phyloP scores from a whole-genome alignment of 2,329 filamentous ascomycete species.

The Xylaria sp. region DNA sequence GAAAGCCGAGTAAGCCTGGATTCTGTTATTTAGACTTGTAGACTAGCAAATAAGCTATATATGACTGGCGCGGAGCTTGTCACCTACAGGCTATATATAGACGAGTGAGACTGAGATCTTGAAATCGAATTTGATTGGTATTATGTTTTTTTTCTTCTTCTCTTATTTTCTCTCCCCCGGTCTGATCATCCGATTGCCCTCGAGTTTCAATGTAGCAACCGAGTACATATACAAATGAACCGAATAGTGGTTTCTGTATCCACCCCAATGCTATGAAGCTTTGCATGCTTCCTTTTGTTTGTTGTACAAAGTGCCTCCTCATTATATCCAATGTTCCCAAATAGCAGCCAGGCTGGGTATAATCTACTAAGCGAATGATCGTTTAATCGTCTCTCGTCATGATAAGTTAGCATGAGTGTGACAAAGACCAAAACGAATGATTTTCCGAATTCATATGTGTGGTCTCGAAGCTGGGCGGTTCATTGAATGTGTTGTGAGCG shows the following conservation, averaged over 20 bases:
- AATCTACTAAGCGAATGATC: slow-evolving; percentile 20
- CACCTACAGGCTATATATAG: background rate
- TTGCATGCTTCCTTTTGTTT: slow-evolving; percentile 19
- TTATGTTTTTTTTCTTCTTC: background rate
- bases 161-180: background rate
- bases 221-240: slow-evolving; percentile 37
- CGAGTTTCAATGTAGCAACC: slow-evolving; percentile 13
- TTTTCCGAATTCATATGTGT: slow-evolving; percentile 1
- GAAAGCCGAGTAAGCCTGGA: slow-evolving; percentile 32
- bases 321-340: slow-evolving; percentile 10
- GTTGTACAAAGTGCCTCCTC: slow-evolving; percentile 29
- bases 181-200: background rate
- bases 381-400: slow-evolving; percentile 29
- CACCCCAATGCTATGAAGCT: slow-evolving; percentile 20
- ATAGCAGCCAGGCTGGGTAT: slow-evolving; percentile 4
- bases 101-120: background rate
- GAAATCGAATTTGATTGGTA: slow-evolving; percentile 1
- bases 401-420: slow-evolving; percentile 3
- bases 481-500: background rate
- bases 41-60: slow-evolving; percentile 4
- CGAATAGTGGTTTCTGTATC: slow-evolving; percentile 14
- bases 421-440: background rate
- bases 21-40: slow-evolving; percentile 5
- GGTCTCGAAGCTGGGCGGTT: background rate
- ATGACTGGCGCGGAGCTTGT: background rate